Evolutionary conservation across 495 filamentous ascomycete genomes (phyloP), one percentile per base, ranked within the genome.

Genomic region (Neurospora discreta): DNA sequence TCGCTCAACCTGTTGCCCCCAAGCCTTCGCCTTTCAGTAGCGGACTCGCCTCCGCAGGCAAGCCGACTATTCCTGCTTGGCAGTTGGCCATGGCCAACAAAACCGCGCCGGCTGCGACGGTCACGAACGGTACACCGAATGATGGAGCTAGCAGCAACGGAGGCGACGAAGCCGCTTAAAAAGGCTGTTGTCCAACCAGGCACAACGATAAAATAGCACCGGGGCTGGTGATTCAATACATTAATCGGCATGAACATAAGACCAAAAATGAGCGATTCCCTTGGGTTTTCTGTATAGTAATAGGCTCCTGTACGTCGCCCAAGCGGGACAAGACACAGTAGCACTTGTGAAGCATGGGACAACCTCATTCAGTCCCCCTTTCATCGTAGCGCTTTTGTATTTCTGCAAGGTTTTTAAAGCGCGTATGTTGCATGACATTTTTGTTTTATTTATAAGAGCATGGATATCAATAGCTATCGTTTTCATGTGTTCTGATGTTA

Each of bases 21-120:
- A 65, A 33, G 70, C 75, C 81, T 23, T 78, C 81, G 13, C 75
- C 81, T 40, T 83, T 80, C 75, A 75, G 79, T 60, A 80, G 75
- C 75, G 80, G 81, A 72, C 82, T 77, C 30, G 52, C 52, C 16
- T 65, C 52, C 26, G 72, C 82, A 74, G 74, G 79, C 71, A 86
- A 84, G 76, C 89, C 91, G 9, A 90, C 90, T n/a, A 97, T 97
- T 75, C 94, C 94, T 1, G 88, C 91, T 1, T 97, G 94, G 94
- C 94, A 97, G 81, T 88, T 97, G 88, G 88, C 89, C 58, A 87
- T 90, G 60, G 89, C 86, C 77, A 89, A 88, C 77, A 85, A 82
- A 36, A 74, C 75, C 2, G 72, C 44, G 13, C 71, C 73, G 1
- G 78, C 80, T 67, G 78, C 80, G 70, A 75, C 77, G 5, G n/a